Base-by-base conservation (phyloP, 2,329 filamentous ascomycete genomes). In the Ophiostoma novo-ulmi region DNA sequence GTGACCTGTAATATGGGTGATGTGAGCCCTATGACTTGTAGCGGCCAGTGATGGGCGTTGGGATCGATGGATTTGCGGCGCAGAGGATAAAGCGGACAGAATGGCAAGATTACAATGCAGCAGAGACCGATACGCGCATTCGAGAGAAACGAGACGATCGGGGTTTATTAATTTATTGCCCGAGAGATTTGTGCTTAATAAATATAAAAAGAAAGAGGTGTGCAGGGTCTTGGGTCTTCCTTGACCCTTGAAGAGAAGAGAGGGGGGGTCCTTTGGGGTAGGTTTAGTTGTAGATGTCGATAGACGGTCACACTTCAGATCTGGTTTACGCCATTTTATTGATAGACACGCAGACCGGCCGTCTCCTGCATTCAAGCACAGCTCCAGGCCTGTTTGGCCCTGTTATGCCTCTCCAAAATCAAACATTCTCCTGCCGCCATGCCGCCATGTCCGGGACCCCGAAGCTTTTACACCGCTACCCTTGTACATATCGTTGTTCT, bases 121-220 rank as follows among this genome's bases (percentile, higher is more conserved):
- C 65, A 39, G 38, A 22, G 39, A 41, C 48, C 70, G 17, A 71
- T 71, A 71, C 70, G 70, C 70, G 70, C 39, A 71, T 71, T 70
- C 65, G 31, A 61, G 26, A 36, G n/a, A 48, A 48, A 67, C 35
- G 38, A 44, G 52, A n/a, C n/a, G n/a, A n/a, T 58, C 64, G 17
- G 64, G 44, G 20, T 63, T 35, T 31, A 35, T 31, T 36, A 26
- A 63, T 63, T 63, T 63, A 63, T 63, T 63, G 26, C 20, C 58
- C 58, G 58, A 35, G 26, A 26, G 26, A 20, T 48, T 14, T 48
- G 44, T 48, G 17, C 20, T 39, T 39, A 3, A 39, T 3, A 39
- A 39, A 39, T 39, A 39, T 39, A 48, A 48, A 48, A 44, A 44
- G 14, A 44, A 44, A 44, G 17, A 48, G 14, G 44, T 8, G 44